These are phyloP conservation scores for Sarocladium kiliense DNA, from an alignment of 2,329 filamentous ascomycete species.

Conservation along the genomic window DNA sequence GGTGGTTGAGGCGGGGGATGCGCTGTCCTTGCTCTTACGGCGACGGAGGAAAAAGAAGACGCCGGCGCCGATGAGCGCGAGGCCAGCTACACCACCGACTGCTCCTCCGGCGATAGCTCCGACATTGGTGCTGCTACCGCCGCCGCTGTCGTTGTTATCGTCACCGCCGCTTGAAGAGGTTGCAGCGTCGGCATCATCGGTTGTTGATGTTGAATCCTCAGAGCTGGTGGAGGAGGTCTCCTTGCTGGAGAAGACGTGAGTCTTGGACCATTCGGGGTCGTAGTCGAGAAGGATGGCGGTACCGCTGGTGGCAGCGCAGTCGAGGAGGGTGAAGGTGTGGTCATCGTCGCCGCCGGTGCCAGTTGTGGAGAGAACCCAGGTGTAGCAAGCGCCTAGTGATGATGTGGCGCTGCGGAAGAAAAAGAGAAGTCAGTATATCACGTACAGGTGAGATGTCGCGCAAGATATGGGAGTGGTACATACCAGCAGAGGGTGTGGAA, in stretches of 20 bases:
- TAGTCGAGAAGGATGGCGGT: constrained; percentile 23
- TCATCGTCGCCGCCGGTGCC: constrained; percentile 12
- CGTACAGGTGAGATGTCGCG: constrained; percentile 4
- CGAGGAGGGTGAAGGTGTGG: constrained; percentile 20
- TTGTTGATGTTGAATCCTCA: constrained; percentile 4
- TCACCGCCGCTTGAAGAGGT: constrained; percentile 17
- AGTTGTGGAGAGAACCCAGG: constrained; percentile 22
- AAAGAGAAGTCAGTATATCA: background rate
- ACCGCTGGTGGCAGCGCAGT: constrained; percentile 20
- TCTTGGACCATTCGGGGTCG: constrained; percentile 19
- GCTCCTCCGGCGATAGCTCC: constrained; percentile 42
- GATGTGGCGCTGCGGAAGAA: constrained; percentile 13
- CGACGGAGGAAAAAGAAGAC: constrained; percentile 37
- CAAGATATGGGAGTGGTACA: constrained; percentile 5
- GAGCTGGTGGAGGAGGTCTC: constrained; percentile 6
- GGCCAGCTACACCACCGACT: constrained; percentile 37
- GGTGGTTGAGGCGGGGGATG: constrained; percentile 14
- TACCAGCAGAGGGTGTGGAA: constrained; percentile 32
- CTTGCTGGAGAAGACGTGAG: constrained; percentile 14
- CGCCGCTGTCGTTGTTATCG: constrained; percentile 19
- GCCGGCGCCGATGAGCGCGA: constrained; percentile 34
- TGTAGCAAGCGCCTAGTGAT: constrained; percentile 19
- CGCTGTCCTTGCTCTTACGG: constrained; percentile 17
- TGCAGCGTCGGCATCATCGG: constrained; percentile 10
- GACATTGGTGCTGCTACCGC: constrained; percentile 22